Base-by-base conservation (phyloP, 2,329 filamentous ascomycete genomes). In the Venturia asperata region DNA sequence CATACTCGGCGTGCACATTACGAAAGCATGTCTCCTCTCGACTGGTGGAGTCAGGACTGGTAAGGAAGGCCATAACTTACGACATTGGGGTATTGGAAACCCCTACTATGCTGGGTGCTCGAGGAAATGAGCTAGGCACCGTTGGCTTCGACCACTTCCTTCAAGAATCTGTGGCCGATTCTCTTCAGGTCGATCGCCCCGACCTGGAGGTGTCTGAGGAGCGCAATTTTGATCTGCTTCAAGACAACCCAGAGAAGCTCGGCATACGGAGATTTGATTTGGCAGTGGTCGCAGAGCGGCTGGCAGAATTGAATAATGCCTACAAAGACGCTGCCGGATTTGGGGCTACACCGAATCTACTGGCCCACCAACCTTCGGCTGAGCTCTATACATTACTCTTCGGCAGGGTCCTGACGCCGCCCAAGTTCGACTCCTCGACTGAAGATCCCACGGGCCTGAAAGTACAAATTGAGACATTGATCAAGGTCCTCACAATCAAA, bases 91-190 rank as follows among this genome's bases (percentile, higher is more conserved):
- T 72, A n/a, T 68, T 72, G 0, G 86, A 89, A 71, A 77, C 84
- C 27, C 88, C 88, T 49, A 88, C 83, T 72, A 90, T 90, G 87
- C 79, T 90, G 66, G 88, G 85, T 77, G 86, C 87, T 78, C 85
- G 88, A 68, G 88, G 87, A 3, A 75, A 88, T 41, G 88, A 91
- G 72, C 86, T 86, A 72, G 88, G 88, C 52, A 88, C 86, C 21
- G 80, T 89, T 71, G 88, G 88, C 64, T 89, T 85, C 72, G 82
- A 85, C 69, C 85, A 87, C 27, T 88, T 87, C 9, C 77, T 90
- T 43, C 86, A 90, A 72, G 74, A 89, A 43, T 79, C 82, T 27
- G 82, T 86, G 19, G 83, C 86, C 24, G 88, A 91, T 73, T 81
- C 83, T 10, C 79, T 89, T 13, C 80, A 85, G 19, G 64, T 70